Conservation (phyloP, 768 basidiomycete genomes). For the Dioszegia crocea region DNA sequence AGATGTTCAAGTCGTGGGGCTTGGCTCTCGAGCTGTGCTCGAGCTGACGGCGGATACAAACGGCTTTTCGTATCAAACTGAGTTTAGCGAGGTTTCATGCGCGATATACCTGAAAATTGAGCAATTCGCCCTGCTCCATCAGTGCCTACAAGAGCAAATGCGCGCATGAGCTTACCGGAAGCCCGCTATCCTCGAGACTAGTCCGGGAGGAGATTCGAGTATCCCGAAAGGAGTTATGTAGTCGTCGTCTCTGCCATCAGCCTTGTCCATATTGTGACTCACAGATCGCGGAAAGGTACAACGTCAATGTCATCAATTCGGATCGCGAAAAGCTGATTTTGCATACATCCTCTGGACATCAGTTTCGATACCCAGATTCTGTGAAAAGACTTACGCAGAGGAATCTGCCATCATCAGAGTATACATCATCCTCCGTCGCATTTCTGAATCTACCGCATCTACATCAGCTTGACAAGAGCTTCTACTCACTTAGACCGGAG, state of each 20-base stretch:
- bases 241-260: neutral
- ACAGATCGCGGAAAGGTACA: neutral
- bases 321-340: neutral
- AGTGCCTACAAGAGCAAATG: neutral
- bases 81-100: neutral
- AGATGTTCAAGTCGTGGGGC: no score
- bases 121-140: neutral
- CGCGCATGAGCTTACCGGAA: neutral
- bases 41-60: neutral
- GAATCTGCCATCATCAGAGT: neutral
- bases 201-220: neutral
- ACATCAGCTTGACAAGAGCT: neutral
- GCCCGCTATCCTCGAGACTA: neutral
- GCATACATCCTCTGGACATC: neutral
- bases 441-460: neutral
- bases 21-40: no score
- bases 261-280: neutral
- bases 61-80: neutral
- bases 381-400: neutral
- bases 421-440: neutral
- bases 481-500: neutral
- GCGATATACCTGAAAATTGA: neutral
- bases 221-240: neutral
- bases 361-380: neutral
- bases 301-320: neutral